A percentile compares a stretch with the other conserved stretches of the same genome.
Conservation (phyloP, 2,329 filamentous ascomycete species). For the Colletotrichum sidae region DNA sequence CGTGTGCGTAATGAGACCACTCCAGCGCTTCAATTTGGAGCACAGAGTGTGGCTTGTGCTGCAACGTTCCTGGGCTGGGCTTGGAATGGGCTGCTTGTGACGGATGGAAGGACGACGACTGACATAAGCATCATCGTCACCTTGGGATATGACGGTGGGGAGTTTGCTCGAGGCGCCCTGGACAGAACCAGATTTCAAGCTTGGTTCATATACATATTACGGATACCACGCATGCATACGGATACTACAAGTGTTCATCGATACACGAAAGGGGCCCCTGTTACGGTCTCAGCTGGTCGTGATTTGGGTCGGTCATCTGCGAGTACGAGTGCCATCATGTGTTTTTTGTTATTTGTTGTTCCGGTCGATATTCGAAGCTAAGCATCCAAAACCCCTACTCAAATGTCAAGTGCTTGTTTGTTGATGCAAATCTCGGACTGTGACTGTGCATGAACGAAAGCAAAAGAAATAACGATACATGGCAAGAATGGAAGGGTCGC, state of each 20-base stretch:
- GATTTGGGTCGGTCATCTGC: slow-evolving; percentile 2
- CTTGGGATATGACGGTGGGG: slow-evolving; percentile 10
- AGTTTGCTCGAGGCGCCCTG: neutral
- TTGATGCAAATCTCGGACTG: slow-evolving; percentile 5
- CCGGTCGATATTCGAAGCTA: neutral
- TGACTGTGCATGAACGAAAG: slow-evolving; percentile 7
- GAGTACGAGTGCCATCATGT: neutral
- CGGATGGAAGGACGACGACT: too few species aligned
- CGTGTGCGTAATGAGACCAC: neutral
- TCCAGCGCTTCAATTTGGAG: neutral
- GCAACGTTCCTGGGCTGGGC: too few species aligned
- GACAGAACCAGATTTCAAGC: neutral
- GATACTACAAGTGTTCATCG: too few species aligned
- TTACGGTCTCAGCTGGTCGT: slow-evolving; percentile 1
- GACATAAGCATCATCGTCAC: neutral
- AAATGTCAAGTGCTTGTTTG: slow-evolving; percentile 13
- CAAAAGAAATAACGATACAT: neutral
- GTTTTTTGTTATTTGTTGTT: slow-evolving; percentile 23
- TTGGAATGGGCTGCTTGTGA: too few species aligned
- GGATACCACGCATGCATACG: neutral
- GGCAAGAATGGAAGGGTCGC: neutral
- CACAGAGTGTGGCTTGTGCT: slow-evolving; percentile 5
- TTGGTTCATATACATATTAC: slow-evolving; percentile 4
- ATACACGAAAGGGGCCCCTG: neutral
- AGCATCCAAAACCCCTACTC: neutral